Evolutionary conservation across 2,329 filamentous ascomycete genomes (phyloP), one percentile per base, ranked within the genome.

Genomic region (Trichoderma sp.): DNA sequence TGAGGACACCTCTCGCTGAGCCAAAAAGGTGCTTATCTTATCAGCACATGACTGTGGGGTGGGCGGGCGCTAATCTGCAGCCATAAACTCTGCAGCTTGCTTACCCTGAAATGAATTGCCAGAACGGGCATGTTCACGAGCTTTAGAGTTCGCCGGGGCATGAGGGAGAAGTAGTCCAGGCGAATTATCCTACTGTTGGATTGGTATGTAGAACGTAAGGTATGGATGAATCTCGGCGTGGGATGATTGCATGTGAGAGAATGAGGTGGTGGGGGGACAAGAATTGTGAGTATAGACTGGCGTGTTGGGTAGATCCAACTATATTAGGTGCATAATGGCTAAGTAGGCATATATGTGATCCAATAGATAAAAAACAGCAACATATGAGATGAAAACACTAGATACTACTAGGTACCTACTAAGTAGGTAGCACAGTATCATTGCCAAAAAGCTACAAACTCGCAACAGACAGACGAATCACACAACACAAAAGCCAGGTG

Each of bases 31-130:
- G 29, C 72, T 76, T 78, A 79, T 79, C 78, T 79, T 78, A 79
- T 78, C 77, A 45, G 70, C 77, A 78, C 76, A 74, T 78, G 77
- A 78, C 74, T 70, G 70, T 68, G 71, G 71, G 67, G 67, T 7
- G 5, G 2, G 29, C 45, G 45, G 34, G 59, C 59, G 45, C 59
- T 63, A 42, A 9, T 32, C 29, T 22, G 32, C 48, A 35, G n/a
- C 35, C 25, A 15, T 56, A 22, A 42, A 61, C 58, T 37, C n/a
- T 39, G 27, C 19, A 52, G 19, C 29, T 34, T n/a, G 34, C 58
- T 48, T 60, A 67, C 64, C 64, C 64, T 67, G 22, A 50, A 67
- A n/a, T 35, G 54, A 50, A 52, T 32, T 48, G 9, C 29, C 27
- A 17, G 4, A 34, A 35, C 22, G 5, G 29, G 42, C 12, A 32